These are phyloP conservation scores for Chrysophaeum taylorii DNA, from an alignment of 352 stramenopile genomes.

Conservation along the genomic window DNA sequence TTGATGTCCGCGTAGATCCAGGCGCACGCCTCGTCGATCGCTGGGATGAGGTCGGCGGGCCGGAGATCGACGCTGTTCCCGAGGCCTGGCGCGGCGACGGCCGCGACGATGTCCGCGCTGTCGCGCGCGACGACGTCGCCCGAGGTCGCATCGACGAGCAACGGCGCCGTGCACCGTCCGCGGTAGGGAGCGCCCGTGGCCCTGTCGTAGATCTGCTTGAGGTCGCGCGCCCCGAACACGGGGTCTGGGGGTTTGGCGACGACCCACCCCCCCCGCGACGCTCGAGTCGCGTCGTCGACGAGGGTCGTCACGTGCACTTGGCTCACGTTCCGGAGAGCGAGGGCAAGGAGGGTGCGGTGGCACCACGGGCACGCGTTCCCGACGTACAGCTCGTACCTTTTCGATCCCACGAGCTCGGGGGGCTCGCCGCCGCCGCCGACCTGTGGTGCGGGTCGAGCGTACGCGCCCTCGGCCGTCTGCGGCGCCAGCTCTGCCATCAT, in stretches of 20 bases:
- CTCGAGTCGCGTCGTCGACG: slow-evolving; percentile 21
- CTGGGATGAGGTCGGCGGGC: slow-evolving; percentile 46
- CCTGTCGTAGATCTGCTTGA: slow-evolving; percentile 58
- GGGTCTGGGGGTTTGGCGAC: slow-evolving; percentile 30
- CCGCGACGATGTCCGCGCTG: too few relatives aligned
- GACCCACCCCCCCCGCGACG: slow-evolving; percentile 29
- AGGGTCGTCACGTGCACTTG: slow-evolving; percentile 15
- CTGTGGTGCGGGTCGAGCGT: slow-evolving; percentile 16
- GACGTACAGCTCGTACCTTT: slow-evolving; percentile 32
- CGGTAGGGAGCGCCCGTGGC: slow-evolving; percentile 63
- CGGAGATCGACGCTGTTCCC: slow-evolving; percentile 65
- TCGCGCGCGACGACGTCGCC: too few relatives aligned
- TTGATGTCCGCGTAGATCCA: slow-evolving; percentile 76
- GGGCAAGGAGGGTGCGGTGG: slow-evolving; percentile 29
- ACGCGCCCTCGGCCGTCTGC: slow-evolving; percentile 21
- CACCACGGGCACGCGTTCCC: slow-evolving; percentile 41
- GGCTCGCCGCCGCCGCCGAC: background rate
- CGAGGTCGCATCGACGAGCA: too few relatives aligned
- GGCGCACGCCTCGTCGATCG: slow-evolving; percentile 67
- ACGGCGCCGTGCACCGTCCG: slow-evolving; percentile 72
- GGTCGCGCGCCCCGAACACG: slow-evolving; percentile 29
- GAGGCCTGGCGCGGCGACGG: slow-evolving; percentile 40
- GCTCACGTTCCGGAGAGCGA: slow-evolving; percentile 30
- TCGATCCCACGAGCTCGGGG: slow-evolving; percentile 20
- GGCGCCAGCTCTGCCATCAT: slow-evolving; percentile 33